These are phyloP conservation scores for Rhytidhysteron rufulum DNA, from an alignment of 2,329 filamentous ascomycete species.

Conservation along the genomic window DNA sequence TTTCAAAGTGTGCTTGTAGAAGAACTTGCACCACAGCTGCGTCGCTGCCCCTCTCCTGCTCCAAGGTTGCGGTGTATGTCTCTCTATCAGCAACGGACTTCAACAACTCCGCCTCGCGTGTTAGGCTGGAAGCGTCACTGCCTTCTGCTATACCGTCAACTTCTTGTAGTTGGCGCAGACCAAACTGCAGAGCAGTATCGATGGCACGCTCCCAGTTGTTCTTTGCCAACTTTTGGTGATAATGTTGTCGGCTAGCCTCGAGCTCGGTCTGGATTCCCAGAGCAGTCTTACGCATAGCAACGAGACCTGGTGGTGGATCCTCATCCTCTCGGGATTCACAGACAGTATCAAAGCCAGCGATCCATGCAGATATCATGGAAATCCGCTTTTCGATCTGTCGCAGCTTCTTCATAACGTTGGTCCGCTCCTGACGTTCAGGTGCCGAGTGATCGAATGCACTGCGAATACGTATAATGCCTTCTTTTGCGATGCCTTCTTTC, in stretches of 20 bases:
- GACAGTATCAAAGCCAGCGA: conserved; percentile 82
- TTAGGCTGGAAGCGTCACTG: conserved; percentile 67
- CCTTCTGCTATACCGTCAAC: conserved; percentile 63
- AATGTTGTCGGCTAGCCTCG: conserved; percentile 84
- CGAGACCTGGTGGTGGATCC: conserved; percentile 61
- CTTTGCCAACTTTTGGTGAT: conserved; percentile 77
- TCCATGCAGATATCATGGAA: conserved; percentile 82
- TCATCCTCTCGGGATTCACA: conserved; percentile 69
- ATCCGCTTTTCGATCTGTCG: conserved; percentile 82
- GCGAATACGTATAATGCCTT: conserved; percentile 76
- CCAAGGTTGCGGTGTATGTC: conserved; percentile 68
- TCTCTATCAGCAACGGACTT: conserved; percentile 81
- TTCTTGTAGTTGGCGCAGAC: conserved; percentile 70
- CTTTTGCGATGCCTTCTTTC: conserved; percentile 68
- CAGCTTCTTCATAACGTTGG: conserved; percentile 75
- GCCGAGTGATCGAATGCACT: conserved; percentile 78
- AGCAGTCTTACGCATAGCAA: conserved; percentile 79
- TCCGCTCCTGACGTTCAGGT: conserved; percentile 72
- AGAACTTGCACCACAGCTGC: conserved; percentile 75
- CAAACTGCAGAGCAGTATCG: conserved; percentile 83
- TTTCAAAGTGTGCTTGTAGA: conserved; percentile 87
- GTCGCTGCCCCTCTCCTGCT: conserved; percentile 80
- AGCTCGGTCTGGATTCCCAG: conserved; percentile 85
- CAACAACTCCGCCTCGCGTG: conserved; percentile 79
- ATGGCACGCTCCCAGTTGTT: conserved; percentile 83